Percentiles rank a stretch among this genome's conserved stretches.
These are phyloP conservation scores for Stemphylium lycopersici DNA, from an alignment of 2,329 filamentous ascomycete genomes.

Conservation along the genomic window DNA sequence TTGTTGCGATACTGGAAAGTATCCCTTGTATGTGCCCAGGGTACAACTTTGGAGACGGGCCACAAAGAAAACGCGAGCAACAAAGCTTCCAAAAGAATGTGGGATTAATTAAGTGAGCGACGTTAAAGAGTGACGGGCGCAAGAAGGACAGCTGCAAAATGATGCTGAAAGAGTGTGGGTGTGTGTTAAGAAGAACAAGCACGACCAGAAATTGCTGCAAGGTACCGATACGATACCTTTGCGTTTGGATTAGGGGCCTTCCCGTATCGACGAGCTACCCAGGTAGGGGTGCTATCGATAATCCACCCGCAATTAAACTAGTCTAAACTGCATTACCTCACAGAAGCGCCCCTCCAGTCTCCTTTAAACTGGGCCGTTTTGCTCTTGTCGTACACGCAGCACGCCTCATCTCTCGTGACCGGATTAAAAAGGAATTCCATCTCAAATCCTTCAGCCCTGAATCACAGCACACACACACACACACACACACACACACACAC, in stretches of 20 bases:
- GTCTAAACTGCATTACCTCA: slow-evolving; percentile 45
- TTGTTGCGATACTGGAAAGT: slow-evolving; percentile 10
- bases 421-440: not conserved
- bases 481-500: too few species aligned
- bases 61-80: slow-evolving; percentile 22
- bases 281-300: slow-evolving; percentile 38
- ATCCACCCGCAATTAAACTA: slow-evolving; percentile 45
- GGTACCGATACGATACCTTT: slow-evolving; percentile 35
- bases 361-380: slow-evolving; percentile 33
- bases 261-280: slow-evolving; percentile 31
- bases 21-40: slow-evolving; percentile 11
- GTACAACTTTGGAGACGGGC: slow-evolving; percentile 19
- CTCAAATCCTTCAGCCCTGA: slow-evolving; percentile 2
- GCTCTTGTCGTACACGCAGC: slow-evolving; percentile 26
- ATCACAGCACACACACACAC: too few species aligned
- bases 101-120: slow-evolving; percentile 27
- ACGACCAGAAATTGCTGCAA: slow-evolving; percentile 25
- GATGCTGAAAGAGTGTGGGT: slow-evolving; percentile 24
- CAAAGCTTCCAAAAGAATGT: slow-evolving; percentile 31
- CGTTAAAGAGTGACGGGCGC: slow-evolving; percentile 36
- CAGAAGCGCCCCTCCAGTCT: slow-evolving; percentile 32
- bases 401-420: slow-evolving; percentile 4
- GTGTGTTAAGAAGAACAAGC: slow-evolving; percentile 27
- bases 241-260: slow-evolving; percentile 29
- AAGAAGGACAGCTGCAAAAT: slow-evolving; percentile 30